Conservation (phyloP, 2,329 filamentous ascomycete species). For the Cytospora leucostoma region DNA sequence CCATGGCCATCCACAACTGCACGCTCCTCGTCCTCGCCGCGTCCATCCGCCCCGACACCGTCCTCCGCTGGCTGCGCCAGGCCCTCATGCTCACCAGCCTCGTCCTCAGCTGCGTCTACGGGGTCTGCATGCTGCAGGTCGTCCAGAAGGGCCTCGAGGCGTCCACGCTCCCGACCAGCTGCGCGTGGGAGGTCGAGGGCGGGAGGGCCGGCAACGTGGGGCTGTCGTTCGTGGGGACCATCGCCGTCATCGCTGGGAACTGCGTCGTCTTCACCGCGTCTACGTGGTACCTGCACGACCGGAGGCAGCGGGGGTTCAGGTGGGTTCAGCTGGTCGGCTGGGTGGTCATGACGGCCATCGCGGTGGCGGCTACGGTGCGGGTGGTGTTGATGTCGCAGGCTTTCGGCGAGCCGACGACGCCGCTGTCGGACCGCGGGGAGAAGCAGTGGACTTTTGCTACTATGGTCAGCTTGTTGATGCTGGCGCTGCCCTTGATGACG, state of each 20-base stretch:
- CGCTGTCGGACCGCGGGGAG: constrained; percentile 54
- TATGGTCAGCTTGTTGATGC: constrained; percentile 59
- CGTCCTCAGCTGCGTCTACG: constrained; percentile 56
- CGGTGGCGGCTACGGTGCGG: constrained; percentile 59
- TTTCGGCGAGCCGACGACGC: constrained; percentile 55
- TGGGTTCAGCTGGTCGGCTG: constrained; percentile 55
- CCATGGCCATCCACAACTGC: constrained; percentile 66
- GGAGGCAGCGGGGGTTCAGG: constrained; percentile 55
- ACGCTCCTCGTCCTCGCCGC: constrained; percentile 65
- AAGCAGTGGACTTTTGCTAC: constrained; percentile 65
- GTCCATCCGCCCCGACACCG: constrained; percentile 67
- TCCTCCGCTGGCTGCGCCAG: constrained; percentile 66
- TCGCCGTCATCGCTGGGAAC: constrained; percentile 62
- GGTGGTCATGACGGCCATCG: constrained; percentile 57
- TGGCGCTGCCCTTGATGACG: constrained; percentile 61
- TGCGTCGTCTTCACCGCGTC: constrained; percentile 58
- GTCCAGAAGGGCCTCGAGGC: constrained; percentile 51
- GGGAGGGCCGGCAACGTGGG: constrained; percentile 42
- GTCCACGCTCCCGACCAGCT: constrained; percentile 58
- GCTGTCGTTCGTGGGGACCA: constrained; percentile 59
- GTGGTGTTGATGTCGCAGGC: constrained; percentile 61
- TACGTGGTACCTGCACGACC: constrained; percentile 65
- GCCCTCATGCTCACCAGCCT: constrained; percentile 67
- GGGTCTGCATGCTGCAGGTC: constrained; percentile 57
- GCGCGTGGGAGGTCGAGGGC: constrained; percentile 55